Evolutionary conservation across 1,284 basidiomycete genomes (phyloP).

Genomic region (Cryptococcus jaspeensis): DNA sequence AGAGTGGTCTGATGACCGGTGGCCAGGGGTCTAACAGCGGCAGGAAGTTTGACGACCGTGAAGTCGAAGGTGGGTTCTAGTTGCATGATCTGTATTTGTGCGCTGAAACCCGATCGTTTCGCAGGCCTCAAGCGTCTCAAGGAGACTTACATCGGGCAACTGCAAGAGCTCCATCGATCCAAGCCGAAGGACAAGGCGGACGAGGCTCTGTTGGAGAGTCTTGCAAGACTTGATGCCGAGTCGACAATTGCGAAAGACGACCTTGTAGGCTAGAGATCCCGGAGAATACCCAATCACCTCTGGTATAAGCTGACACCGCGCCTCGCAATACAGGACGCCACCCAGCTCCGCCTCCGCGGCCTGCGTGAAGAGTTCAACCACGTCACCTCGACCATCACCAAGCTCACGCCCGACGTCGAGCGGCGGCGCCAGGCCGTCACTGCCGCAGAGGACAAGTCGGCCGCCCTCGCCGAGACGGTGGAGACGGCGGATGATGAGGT

Average conservation of each 20-base stretch:
- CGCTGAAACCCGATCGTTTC: neutral
- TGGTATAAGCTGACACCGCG: neutral
- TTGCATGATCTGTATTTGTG: neutral
- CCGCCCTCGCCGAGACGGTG: slow-evolving; percentile 61
- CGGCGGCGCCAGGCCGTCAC: slow-evolving; percentile 48
- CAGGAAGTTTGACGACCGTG: slow-evolving; percentile 91
- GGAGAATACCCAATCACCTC: too few species aligned
- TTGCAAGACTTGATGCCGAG: slow-evolving; percentile 74
- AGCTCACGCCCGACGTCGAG: slow-evolving; percentile 64
- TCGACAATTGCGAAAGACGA: slow-evolving; percentile 76
- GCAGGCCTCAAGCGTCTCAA: slow-evolving; percentile 68
- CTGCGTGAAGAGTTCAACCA: slow-evolving; percentile 65
- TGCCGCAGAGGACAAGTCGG: slow-evolving; percentile 59
- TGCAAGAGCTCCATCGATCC: slow-evolving; percentile 75
- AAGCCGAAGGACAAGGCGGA: slow-evolving; percentile 80
- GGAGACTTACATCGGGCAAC: slow-evolving; percentile 73
- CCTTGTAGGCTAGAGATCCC: slow-evolving; percentile 67
- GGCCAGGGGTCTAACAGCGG: slow-evolving; percentile 70
- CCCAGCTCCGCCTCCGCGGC: slow-evolving; percentile 34
- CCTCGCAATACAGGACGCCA: slow-evolving; percentile 23
- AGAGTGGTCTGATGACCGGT: slow-evolving; percentile 95
- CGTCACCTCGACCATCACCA: slow-evolving; percentile 67
- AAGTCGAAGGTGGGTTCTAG: slow-evolving; percentile 69
- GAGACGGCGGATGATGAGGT: slow-evolving; percentile 77
- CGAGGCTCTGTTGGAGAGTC: slow-evolving; percentile 71